Percentiles rank a stretch among this genome's conserved stretches.
Evolutionary conservation across 352 stramenopile species (phyloP).

Genomic region (Chrysophaeum taylorii): DNA sequence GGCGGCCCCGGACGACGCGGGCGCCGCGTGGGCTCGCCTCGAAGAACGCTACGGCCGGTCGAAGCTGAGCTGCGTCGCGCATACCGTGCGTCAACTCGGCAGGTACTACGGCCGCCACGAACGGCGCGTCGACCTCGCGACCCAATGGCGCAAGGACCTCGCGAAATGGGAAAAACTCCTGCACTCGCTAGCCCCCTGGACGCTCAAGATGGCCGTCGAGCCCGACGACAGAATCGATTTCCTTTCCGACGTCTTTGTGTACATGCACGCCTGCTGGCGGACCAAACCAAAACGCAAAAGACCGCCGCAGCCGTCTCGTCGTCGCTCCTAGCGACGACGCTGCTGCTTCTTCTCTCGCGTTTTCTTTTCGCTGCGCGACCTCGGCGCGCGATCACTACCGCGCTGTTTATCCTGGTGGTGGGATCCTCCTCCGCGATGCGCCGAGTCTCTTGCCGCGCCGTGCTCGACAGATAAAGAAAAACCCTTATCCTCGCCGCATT

Average conservation of each 20-base stretch:
- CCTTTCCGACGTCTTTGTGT: neutral
- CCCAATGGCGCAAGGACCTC: neutral
- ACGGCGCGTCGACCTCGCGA: neutral
- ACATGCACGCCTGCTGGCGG: neutral
- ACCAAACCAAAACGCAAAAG: no score
- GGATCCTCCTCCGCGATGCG: no score
- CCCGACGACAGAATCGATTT: neutral
- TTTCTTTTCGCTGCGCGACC: no score
- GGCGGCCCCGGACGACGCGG: no score
- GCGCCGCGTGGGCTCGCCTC: neutral
- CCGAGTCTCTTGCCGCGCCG: no score
- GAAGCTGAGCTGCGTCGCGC: neutral
- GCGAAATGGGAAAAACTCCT: conserved; percentile 7
- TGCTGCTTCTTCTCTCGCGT: no score
- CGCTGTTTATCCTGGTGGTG: no score
- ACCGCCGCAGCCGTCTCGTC: no score
- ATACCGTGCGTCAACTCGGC: neutral
- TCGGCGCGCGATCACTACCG: no score
- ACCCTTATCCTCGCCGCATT: no score
- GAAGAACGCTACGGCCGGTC: neutral
- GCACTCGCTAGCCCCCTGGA: neutral
- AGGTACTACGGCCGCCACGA: neutral
- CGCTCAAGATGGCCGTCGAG: conserved; percentile 4
- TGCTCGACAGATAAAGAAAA: no score
- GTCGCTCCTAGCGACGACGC: no score